phyloP scores from a whole-genome alignment of 2,329 filamentous ascomycete species.

The Aciculosporium take region DNA sequence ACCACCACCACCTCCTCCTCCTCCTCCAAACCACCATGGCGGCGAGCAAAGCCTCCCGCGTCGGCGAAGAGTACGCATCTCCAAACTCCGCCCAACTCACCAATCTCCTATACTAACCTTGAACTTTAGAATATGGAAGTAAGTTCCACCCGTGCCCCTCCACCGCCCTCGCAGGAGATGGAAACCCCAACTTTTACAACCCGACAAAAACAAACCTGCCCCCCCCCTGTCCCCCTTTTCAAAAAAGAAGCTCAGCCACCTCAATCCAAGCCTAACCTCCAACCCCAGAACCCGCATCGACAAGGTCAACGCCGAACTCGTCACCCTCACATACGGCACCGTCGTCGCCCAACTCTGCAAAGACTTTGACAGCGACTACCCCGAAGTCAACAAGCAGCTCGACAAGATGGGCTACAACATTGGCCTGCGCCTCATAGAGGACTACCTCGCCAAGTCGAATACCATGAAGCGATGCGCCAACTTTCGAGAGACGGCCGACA shows the following conservation, averaged over 20 bases:
- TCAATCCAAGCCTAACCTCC: slow-evolving; percentile 14
- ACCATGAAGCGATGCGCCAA: slow-evolving; percentile 79
- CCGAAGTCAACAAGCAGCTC: slow-evolving; percentile 91
- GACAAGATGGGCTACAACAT: slow-evolving; percentile 99
- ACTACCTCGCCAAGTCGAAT: slow-evolving; percentile 92
- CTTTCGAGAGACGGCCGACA: slow-evolving; percentile 91
- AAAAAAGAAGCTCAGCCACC: neutral
- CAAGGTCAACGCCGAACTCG: slow-evolving; percentile 95
- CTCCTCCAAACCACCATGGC: slow-evolving; percentile 28
- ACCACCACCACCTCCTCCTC: too few relatives aligned
- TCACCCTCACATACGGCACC: slow-evolving; percentile 93
- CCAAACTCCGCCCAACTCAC: neutral
- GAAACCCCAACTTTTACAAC: neutral
- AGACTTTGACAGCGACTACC: slow-evolving; percentile 88
- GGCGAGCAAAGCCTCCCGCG: slow-evolving; percentile 44
- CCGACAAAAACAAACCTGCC: neutral
- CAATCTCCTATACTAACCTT: slow-evolving; percentile 14
- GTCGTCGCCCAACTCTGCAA: slow-evolving; percentile 94
- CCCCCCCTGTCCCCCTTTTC: neutral
- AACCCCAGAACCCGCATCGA: slow-evolving; percentile 72
- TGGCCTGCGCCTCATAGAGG: slow-evolving; percentile 85
- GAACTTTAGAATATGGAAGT: slow-evolving; percentile 85
- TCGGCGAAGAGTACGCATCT: slow-evolving; percentile 45
- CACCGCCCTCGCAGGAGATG: neutral
- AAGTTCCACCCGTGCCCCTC: slow-evolving; percentile 27